Conservation (phyloP, 257 asterid genomes). For the Capsicum chinense region DNA sequence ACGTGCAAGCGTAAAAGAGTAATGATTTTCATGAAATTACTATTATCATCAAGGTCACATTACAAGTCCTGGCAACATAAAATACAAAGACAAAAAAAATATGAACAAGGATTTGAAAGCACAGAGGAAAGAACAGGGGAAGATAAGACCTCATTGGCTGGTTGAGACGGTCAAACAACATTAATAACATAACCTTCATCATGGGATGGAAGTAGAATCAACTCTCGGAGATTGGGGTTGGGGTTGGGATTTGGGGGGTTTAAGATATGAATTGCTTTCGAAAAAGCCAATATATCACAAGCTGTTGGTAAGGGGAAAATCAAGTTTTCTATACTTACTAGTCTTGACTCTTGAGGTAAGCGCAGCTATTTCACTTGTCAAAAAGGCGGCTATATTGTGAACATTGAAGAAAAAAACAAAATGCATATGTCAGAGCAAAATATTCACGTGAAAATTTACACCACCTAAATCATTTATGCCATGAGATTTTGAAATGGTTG, state of each 20-base stretch:
- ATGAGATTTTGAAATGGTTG: neutral
- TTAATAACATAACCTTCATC: constrained; percentile 17
- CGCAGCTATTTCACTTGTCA: neutral
- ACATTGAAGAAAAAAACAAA: neutral
- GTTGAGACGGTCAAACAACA: neutral
- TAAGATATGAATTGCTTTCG: neutral
- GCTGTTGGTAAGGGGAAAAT: neutral
- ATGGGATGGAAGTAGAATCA: neutral
- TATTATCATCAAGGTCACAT: neutral
- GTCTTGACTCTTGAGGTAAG: neutral
- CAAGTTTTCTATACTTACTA: neutral
- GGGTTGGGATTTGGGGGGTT: neutral
- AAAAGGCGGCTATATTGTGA: neutral
- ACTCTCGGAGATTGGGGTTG: neutral
- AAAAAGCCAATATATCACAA: neutral
- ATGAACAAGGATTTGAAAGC: constrained; percentile 15
- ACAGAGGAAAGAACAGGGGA: neutral
- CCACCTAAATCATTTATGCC: neutral
- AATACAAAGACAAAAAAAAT: neutral
- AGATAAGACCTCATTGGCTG: constrained; percentile 22
- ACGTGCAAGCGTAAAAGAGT: neutral
- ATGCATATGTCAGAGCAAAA: neutral
- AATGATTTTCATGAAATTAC: constrained; percentile 13
- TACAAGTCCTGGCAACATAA: neutral
- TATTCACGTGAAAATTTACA: neutral